Base-by-base conservation (phyloP, 352 stramenopile species). In the Phytophthora sojae region DNA sequence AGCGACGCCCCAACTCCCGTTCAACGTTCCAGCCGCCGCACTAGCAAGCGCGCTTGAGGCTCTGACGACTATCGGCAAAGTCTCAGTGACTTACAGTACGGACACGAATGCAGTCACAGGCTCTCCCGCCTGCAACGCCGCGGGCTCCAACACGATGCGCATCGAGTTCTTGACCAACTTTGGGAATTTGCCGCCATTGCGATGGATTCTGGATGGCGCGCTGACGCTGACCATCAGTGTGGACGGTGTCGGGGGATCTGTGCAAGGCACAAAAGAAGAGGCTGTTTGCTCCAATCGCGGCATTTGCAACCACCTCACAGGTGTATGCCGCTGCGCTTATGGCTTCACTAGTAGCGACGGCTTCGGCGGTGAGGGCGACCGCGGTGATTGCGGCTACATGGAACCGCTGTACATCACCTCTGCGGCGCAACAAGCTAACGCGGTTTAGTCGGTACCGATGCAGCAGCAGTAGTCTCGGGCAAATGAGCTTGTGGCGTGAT, bases 341-440 rank as follows among this genome's bases (percentile, higher is more conserved):
- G 84, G 85, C 19, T 96, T 94, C 67, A 92, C 77, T 17, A 94
- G 83, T 61, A 94, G 85, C 56, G 86, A 96, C 50, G 88, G 88
- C 26, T 83, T 83, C 55, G 94, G 92, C 26, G 89, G 88, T 23
- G 84, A 89, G 69, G 94, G 95, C 19, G 83, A 79, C 25, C 83
- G 94, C 21, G 96, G 95, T 17, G 95, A 99, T 71, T 99, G 96
- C 70, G 95, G 95, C 3, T 97, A 92, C 76, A 81, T 80, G 67
- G 85, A 92, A 39, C 80, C 81, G 5, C 74, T 94, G 52, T 94
- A 92, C 57, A 57, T 94, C 50, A 91, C 89, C 26, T 91, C 84
- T 58, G 85, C 84, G 0, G 86, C 81, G 54, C 81, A 87, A 58
- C 69, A 88, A 11, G 86, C 83, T 9, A 92, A 92, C 52, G 73